Percentiles rank a stretch among this genome's conserved stretches.
Evolutionary conservation across 331 rosid species (phyloP).

Genomic region (Quercus phellos): DNA sequence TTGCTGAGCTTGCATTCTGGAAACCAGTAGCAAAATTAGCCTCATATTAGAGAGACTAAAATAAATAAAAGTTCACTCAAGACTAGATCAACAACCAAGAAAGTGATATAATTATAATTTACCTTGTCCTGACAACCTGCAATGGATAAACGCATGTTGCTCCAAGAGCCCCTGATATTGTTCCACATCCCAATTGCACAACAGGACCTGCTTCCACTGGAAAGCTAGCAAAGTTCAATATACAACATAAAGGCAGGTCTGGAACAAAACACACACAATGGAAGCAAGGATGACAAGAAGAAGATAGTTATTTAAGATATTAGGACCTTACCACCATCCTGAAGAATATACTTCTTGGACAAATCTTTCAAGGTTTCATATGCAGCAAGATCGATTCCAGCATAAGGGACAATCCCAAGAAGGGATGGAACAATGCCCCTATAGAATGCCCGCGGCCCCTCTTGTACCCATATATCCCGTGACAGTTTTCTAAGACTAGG

Average conservation of each 20-base stretch:
- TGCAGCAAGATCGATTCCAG: slow-evolving; percentile 88
- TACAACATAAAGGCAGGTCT: slow-evolving; percentile 18
- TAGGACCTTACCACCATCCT: slow-evolving; percentile 46
- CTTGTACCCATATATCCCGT: slow-evolving; percentile 71
- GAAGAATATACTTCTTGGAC: slow-evolving; percentile 66
- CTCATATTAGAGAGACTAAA: slow-evolving; percentile 16
- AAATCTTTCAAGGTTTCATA: slow-evolving; percentile 78
- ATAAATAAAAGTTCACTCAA: slow-evolving; percentile 9
- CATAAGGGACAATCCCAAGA: slow-evolving; percentile 84
- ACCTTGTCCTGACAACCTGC: slow-evolving; percentile 86
- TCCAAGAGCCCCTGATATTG: slow-evolving; percentile 83
- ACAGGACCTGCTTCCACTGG: slow-evolving; percentile 77
- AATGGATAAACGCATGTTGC: slow-evolving; percentile 88
- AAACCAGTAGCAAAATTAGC: slow-evolving; percentile 19
- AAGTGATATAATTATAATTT: slow-evolving; percentile 10
- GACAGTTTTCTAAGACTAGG: slow-evolving; percentile 56
- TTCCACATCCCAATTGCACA: slow-evolving; percentile 83
- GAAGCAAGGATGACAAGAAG: not conserved
- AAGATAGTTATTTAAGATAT: not conserved
- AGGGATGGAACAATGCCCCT: slow-evolving; percentile 78
- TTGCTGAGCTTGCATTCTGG: slow-evolving; percentile 84
- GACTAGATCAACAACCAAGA: slow-evolving; percentile 16
- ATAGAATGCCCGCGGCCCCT: slow-evolving; percentile 83
- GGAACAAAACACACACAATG: slow-evolving; percentile 24
- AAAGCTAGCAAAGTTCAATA: slow-evolving; percentile 24